A percentile compares a stretch with the other conserved stretches of the same genome.
These are phyloP conservation scores for Rhynchosporium secalis DNA, from an alignment of 2,329 filamentous ascomycete genomes.

Conservation along the genomic window DNA sequence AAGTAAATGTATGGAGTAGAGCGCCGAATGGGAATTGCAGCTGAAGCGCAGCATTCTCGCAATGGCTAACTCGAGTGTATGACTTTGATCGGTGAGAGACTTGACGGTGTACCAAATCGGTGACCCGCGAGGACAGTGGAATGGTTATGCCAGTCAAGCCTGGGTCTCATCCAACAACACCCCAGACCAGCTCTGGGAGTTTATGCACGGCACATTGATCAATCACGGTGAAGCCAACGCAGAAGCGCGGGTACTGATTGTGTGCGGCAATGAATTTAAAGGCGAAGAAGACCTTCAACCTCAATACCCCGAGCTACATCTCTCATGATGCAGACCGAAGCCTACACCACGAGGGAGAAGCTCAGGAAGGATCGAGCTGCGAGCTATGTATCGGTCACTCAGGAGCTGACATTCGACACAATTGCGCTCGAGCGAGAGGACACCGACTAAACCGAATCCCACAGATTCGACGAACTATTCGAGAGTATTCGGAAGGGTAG, in stretches of 20 bases:
- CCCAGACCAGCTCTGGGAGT: constrained; percentile 57
- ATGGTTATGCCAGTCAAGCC: constrained; percentile 32
- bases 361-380: constrained; percentile 79
- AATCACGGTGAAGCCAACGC: constrained; percentile 28
- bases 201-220: constrained; percentile 36
- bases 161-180: constrained; percentile 76
- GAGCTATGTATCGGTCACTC: constrained; percentile 50
- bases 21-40: constrained; percentile 91
- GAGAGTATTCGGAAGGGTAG: constrained; percentile 16
- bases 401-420: constrained; percentile 35
- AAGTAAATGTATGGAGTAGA: constrained; percentile 58
- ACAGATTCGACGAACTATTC: constrained; percentile 34
- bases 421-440: constrained; percentile 70
- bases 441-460: constrained; percentile 63
- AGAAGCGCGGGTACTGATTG: constrained; percentile 36
- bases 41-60: constrained; percentile 88
- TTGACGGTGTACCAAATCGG: constrained; percentile 33
- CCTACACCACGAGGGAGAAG: constrained; percentile 58
- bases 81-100: constrained; percentile 74
- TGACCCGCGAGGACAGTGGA: constrained; percentile 25
- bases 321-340: constrained; percentile 56
- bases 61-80: constrained; percentile 78
- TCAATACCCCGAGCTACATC: constrained; percentile 72
- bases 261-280: constrained; percentile 71
- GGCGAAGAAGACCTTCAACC: constrained; percentile 72